phyloP scores from a whole-genome alignment of 495 filamentous ascomycete genomes.

The Parmelia sp. region DNA sequence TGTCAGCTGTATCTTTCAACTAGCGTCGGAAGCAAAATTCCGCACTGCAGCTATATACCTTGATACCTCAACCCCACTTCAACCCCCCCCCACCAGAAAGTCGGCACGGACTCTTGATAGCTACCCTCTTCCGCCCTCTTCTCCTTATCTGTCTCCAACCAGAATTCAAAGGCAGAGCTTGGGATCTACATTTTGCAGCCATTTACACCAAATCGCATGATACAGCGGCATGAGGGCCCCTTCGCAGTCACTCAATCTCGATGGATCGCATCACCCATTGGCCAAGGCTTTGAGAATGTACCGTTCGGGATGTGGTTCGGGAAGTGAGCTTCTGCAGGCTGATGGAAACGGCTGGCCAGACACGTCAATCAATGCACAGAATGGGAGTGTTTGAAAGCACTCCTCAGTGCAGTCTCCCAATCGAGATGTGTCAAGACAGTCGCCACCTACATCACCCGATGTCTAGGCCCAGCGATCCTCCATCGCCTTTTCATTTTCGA shows the following conservation, averaged over 20 bases:
- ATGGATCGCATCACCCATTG: constrained; percentile 4
- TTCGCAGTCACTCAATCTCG: constrained; percentile 8
- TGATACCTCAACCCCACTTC: too few relatives aligned
- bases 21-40: too few relatives aligned
- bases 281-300: not conserved
- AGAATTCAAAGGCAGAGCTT: too few relatives aligned
- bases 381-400: constrained; percentile 2
- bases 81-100: too few relatives aligned
- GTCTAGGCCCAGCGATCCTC: not conserved
- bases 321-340: constrained; percentile 7
- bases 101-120: too few relatives aligned
- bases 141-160: too few relatives aligned
- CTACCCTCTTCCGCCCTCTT: too few relatives aligned
- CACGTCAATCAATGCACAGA: constrained; percentile 6
- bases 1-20: too few relatives aligned
- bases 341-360: constrained; percentile 4
- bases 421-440: constrained; percentile 1
- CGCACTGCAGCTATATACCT: too few relatives aligned
- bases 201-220: constrained; percentile 3
- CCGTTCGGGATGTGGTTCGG: not conserved
- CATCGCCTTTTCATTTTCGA: constrained; percentile 4
- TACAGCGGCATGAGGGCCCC: constrained; percentile 1
- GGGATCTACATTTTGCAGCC: constrained; percentile 3
- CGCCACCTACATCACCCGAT: not conserved
- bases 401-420: not conserved